phyloP scores from a whole-genome alignment of 2,329 filamentous ascomycete species.

The Neoscytalidium dimidiatum region DNA sequence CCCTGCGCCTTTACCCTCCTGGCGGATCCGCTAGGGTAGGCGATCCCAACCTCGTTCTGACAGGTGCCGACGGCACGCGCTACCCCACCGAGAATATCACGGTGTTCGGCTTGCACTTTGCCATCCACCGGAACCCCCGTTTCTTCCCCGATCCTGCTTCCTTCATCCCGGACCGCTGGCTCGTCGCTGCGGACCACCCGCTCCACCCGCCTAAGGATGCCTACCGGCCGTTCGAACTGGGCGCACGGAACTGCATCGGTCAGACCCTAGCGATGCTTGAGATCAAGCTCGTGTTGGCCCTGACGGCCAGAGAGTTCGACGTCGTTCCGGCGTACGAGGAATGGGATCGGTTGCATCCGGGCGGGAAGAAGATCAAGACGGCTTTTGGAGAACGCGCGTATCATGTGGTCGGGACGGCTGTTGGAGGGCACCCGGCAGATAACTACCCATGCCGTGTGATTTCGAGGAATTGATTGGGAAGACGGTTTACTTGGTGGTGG shows the following conservation, averaged over 20 bases:
- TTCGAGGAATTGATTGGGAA: background rate
- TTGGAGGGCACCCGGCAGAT: background rate
- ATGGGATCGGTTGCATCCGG: conserved; percentile 26
- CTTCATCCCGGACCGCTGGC: conserved; percentile 8
- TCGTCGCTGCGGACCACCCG: conserved; percentile 26
- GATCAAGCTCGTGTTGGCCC: conserved; percentile 39
- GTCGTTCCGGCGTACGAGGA: conserved; percentile 38
- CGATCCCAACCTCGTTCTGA: background rate
- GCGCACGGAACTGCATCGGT: conserved; percentile 40
- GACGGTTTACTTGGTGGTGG: no score
- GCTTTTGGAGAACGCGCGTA: conserved; percentile 26
- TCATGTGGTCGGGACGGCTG: background rate
- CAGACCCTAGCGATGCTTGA: conserved; percentile 41
- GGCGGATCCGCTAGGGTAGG: conserved; percentile 37
- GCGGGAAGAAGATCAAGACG: conserved; percentile 34
- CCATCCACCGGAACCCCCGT: background rate
- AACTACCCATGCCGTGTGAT: background rate
- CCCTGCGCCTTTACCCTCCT: conserved; percentile 54
- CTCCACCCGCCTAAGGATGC: conserved; percentile 32
- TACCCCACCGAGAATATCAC: conserved; percentile 24
- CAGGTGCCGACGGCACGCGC: background rate
- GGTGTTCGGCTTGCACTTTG: conserved; percentile 15
- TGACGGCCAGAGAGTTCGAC: conserved; percentile 54
- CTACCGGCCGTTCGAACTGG: conserved; percentile 43
- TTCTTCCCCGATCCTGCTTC: conserved; percentile 24